Percentiles rank a stretch among this genome's conserved stretches.
These are phyloP conservation scores for Penicillium sp. DNA, from an alignment of 2,329 filamentous ascomycete species.

Conservation along the genomic window DNA sequence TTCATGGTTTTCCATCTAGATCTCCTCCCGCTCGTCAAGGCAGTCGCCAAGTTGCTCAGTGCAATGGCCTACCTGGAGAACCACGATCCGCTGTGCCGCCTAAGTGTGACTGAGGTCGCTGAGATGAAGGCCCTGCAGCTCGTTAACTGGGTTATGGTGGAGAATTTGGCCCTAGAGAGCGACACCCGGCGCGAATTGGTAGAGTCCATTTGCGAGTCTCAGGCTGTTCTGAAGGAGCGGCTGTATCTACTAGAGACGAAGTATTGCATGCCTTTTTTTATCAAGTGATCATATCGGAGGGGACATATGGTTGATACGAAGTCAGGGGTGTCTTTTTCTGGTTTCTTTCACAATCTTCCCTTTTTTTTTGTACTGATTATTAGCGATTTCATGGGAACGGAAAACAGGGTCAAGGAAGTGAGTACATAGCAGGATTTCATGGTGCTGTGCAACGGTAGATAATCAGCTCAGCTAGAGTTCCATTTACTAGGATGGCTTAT, in stretches of 20 bases:
- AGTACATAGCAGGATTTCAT: no score
- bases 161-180: slow-evolving; percentile 23
- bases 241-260: slow-evolving; percentile 12
- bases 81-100: slow-evolving; percentile 2
- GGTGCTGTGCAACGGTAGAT: no score
- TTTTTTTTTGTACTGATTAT: no score
- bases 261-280: neutral
- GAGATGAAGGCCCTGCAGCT: slow-evolving; percentile 24
- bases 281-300: neutral
- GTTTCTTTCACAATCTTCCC: no score
- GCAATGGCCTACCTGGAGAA: neutral
- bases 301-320: neutral
- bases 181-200: slow-evolving; percentile 17
- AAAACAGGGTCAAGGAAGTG: no score
- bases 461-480: no score
- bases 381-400: no score
- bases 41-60: no score
- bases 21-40: no score
- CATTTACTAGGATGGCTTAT: no score
- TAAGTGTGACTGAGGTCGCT: slow-evolving; percentile 21
- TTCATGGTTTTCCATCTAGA: no score
- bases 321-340: neutral
- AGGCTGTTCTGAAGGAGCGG: slow-evolving; percentile 16
- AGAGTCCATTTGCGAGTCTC: slow-evolving; percentile 17
- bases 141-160: slow-evolving; percentile 13